These are phyloP conservation scores for Penicillium mononematosum DNA, from an alignment of 495 filamentous ascomycete genomes.

Conservation along the genomic window DNA sequence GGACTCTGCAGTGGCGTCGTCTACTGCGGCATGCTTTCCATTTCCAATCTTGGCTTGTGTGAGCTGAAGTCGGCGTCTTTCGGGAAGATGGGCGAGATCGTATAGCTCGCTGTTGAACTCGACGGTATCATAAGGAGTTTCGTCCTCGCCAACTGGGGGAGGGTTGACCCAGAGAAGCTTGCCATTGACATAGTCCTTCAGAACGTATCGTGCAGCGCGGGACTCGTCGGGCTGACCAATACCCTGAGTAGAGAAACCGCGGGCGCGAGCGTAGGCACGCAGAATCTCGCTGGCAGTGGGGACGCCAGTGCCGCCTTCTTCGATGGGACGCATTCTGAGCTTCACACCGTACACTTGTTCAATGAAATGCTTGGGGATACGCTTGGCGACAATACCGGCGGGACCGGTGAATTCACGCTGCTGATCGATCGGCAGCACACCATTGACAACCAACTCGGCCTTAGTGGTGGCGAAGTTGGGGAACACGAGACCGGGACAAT, in stretches of 20 bases:
- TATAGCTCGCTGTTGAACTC: slow-evolving; percentile 92
- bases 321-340: slow-evolving; percentile 74
- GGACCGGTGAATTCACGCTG: slow-evolving; percentile 92
- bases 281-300: slow-evolving; percentile 88
- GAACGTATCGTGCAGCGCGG: slow-evolving; percentile 80
- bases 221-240: slow-evolving; percentile 91
- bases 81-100: slow-evolving; percentile 71
- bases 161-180: slow-evolving; percentile 92
- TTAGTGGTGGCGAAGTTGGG: slow-evolving; percentile 97
- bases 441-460: slow-evolving; percentile 93
- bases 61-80: slow-evolving; percentile 57
- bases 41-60: slow-evolving; percentile 54
- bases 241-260: slow-evolving; percentile 86
- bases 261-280: slow-evolving; percentile 77
- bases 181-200: slow-evolving; percentile 97
- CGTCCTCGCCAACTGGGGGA: slow-evolving; percentile 58
- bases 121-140: slow-evolving; percentile 60
- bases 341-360: slow-evolving; percentile 92
- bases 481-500: slow-evolving; percentile 98
- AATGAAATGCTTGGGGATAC: slow-evolving; percentile 87
- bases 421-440: slow-evolving; percentile 96
- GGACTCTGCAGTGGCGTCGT: slow-evolving; percentile 14
- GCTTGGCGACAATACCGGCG: slow-evolving; percentile 76
- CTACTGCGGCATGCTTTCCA: slow-evolving; percentile 42
- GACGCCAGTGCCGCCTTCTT: slow-evolving; percentile 90